Conservation (phyloP, 1,284 basidiomycete species). For the Cryptococcus deneoformans region DNA sequence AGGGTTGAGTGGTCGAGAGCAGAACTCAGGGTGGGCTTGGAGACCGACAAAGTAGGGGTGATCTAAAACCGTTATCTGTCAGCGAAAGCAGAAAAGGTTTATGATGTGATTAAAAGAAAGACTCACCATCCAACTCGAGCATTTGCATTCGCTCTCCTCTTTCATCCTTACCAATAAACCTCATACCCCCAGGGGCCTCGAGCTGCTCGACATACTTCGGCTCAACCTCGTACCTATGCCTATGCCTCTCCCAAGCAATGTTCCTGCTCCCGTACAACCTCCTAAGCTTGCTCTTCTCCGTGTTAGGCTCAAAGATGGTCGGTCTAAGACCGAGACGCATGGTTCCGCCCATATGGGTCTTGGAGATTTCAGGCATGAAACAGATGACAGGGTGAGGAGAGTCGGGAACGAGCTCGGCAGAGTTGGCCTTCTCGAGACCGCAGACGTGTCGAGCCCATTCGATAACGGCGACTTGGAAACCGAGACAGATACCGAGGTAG, state of each 20-base stretch:
- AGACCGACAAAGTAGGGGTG: constrained; percentile 95
- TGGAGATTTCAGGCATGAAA: constrained; percentile 99
- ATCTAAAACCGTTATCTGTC: constrained; percentile 54
- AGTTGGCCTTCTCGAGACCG: constrained; percentile 76
- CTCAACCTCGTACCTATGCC: constrained; percentile 97
- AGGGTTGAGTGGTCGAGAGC: constrained; percentile 96
- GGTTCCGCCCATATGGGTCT: constrained; percentile 97
- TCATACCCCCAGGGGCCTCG: constrained; percentile 63
- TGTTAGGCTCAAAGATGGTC: constrained; percentile 73
- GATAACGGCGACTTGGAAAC: constrained; percentile 95
- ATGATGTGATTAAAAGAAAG: too few relatives aligned
- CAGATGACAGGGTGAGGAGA: constrained; percentile 73
- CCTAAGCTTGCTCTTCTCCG: constrained; percentile 65
- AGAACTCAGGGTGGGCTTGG: constrained; percentile 98
- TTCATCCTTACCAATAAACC: constrained; percentile 93
- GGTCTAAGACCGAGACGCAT: constrained; percentile 96
- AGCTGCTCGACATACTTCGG: constrained; percentile 78
- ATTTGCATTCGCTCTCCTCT: constrained; percentile 98
- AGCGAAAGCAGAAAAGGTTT: too few relatives aligned
- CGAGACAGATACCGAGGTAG: constrained; percentile 95
- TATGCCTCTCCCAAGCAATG: constrained; percentile 94
- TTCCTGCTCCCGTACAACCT: constrained; percentile 80
- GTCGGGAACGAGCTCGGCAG: constrained; percentile 70
- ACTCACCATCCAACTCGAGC: constrained; percentile 76
- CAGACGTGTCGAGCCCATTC: constrained; percentile 92